Percentiles rank a stretch among this genome's conserved stretches.
Conservation (phyloP, 2,329 filamentous ascomycete species). For the Grosmannia clavigera region DNA sequence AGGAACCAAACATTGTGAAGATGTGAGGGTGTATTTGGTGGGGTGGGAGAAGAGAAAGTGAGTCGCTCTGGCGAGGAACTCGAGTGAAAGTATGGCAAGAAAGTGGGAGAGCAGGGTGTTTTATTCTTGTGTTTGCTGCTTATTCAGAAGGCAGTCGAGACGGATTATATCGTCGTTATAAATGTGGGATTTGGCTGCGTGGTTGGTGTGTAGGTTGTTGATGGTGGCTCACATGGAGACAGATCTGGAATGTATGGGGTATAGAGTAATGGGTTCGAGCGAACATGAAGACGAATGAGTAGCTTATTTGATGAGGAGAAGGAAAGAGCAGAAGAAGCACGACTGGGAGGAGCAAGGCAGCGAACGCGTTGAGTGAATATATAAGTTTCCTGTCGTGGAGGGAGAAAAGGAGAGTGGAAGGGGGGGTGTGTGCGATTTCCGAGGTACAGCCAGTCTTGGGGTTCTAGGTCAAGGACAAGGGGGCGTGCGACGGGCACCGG, state of each 20-base stretch:
- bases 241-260: background rate
- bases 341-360: background rate
- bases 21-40: conserved; percentile 11
- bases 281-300: background rate
- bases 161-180: background rate
- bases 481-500: background rate
- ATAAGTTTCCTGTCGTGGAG: background rate
- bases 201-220: background rate
- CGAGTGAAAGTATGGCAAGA: background rate
- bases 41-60: background rate
- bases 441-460: background rate
- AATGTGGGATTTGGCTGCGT: background rate
- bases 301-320: background rate
- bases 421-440: conserved; percentile 7
- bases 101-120: background rate
- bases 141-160: background rate
- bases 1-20: conserved; percentile 35
- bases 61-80: background rate
- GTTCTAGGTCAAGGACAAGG: background rate
- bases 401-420: background rate
- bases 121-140: background rate
- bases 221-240: background rate
- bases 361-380: conserved; percentile 3
- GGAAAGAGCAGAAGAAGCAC: background rate
- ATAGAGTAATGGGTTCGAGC: background rate